A percentile compares a stretch with the other conserved stretches of the same genome.
phyloP scores from a whole-genome alignment of 108 stramenopile genomes.

The Skeletonema grethae region DNA sequence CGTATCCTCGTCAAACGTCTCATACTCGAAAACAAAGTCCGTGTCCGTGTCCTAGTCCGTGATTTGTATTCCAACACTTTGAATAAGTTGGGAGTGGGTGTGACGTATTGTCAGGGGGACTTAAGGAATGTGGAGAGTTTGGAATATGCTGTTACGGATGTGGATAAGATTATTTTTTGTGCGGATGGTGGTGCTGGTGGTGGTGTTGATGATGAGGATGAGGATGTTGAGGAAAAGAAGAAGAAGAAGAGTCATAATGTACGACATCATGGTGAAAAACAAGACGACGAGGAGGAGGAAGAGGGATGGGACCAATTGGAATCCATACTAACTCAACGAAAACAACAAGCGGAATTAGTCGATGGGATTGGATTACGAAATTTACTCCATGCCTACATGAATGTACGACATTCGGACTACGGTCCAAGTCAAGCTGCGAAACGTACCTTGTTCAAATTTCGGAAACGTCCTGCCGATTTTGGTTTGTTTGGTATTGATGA shows the following conservation, averaged over 20 bases:
- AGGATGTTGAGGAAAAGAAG: background rate
- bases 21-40: slow-evolving; percentile 70
- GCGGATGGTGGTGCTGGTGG: slow-evolving; percentile 38
- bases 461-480: slow-evolving; percentile 65
- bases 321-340: slow-evolving; percentile 47
- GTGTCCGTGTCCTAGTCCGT: slow-evolving; percentile 86
- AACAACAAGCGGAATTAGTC: slow-evolving; percentile 65
- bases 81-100: slow-evolving; percentile 86
- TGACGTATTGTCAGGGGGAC: slow-evolving; percentile 91
- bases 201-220: background rate
- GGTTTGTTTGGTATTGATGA: slow-evolving; percentile 71
- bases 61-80: slow-evolving; percentile 90
- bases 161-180: slow-evolving; percentile 90
- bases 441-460: slow-evolving; percentile 89
- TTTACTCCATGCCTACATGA: slow-evolving; percentile 83
- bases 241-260: background rate
- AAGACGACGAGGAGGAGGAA: slow-evolving; percentile 33
- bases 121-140: slow-evolving; percentile 82
- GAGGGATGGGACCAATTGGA: slow-evolving; percentile 54
- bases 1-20: slow-evolving; percentile 83
- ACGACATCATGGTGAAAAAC: background rate
- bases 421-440: slow-evolving; percentile 88
- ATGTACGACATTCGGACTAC: slow-evolving; percentile 87
- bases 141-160: slow-evolving; percentile 90
- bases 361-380: slow-evolving; percentile 84